phyloP scores from a whole-genome alignment of 495 filamentous ascomycete species.

The Cercophora sp. region DNA sequence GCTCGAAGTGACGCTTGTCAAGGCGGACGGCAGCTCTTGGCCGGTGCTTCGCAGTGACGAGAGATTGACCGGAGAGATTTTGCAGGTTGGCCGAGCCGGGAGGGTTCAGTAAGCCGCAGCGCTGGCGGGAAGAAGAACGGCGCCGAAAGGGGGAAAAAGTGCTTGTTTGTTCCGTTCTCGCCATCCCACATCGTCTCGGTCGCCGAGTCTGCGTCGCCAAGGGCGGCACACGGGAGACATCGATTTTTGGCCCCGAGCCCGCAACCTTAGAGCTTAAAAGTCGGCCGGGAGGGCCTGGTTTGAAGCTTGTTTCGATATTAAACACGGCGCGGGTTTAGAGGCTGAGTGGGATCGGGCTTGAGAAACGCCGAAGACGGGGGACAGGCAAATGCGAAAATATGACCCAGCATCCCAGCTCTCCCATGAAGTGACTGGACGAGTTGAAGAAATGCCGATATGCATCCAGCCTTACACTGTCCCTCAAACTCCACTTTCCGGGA shows the following conservation, averaged over 20 bases:
- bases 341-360: no score
- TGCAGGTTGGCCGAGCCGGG: conserved; percentile 77
- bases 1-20: conserved; percentile 78
- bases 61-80: conserved; percentile 68
- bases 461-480: conserved; percentile 4
- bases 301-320: conserved; percentile 1
- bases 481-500: neutral
- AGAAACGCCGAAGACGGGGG: no score
- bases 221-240: conserved; percentile 6
- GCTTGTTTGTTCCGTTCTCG: conserved; percentile 6
- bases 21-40: conserved; percentile 82
- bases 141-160: neutral
- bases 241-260: no score
- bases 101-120: conserved; percentile 46
- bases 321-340: no score
- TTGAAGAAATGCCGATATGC: conserved; percentile 15
- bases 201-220: neutral
- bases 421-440: neutral
- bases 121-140: neutral
- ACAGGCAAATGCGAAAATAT: no score
- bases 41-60: conserved; percentile 86
- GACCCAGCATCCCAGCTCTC: no score
- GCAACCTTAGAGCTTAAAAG: no score
- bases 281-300: neutral
- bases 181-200: neutral